Base-by-base conservation (phyloP, 306 rosid species). In the Ziziphus jujuba region DNA sequence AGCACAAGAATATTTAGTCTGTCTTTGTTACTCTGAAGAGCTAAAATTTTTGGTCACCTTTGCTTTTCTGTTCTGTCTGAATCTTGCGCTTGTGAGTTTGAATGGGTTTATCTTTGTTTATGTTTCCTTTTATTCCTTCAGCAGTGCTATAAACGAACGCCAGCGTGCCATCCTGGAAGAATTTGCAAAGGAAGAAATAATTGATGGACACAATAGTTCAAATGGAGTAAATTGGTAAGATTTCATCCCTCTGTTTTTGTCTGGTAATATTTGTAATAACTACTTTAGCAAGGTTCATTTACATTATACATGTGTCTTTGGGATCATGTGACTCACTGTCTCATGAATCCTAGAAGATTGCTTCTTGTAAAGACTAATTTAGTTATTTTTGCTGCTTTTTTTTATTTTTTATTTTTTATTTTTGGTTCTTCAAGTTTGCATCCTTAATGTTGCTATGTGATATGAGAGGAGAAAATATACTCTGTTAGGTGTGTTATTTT, bases 151-250 rank as follows among this genome's bases (percentile, higher is more conserved):
- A 67, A 93, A 84, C 13, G 96, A 93, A 68, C 84, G 89, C 6
- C 97, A 90, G 35, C 96, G 84, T 61, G 96, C 89, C 20, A 85
- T 93, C 71, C 80, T 93, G 56, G 95, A 90, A 82, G 99, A 93
- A 77, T 84, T 93, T 60, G 96, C 83, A 4, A 73, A 75, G 84
- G 99, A 90, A 80, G 99, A 93, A 80, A 88, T 93, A 72, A 80
- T 58, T 61, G 66, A 56, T 70, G 91, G 62, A 76, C 77, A 67
- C 71, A 64, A 72, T 76, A 64, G 75, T 48, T 66, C 79, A 35
- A 21, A 70, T 60, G 80, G 79, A 77, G 95, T 78, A 83, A 89
- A 83, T 25, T 88, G 97, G 99, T 90, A 66, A 53, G 83, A 19
- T 53, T 56, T 77, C 55, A 38, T 33, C 34, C 70, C 5, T 23